Percentiles rank a stretch among this genome's conserved stretches.
Evolutionary conservation across 2,329 filamentous ascomycete species (phyloP).

Genomic region (Aspergillus pseudonomiae): DNA sequence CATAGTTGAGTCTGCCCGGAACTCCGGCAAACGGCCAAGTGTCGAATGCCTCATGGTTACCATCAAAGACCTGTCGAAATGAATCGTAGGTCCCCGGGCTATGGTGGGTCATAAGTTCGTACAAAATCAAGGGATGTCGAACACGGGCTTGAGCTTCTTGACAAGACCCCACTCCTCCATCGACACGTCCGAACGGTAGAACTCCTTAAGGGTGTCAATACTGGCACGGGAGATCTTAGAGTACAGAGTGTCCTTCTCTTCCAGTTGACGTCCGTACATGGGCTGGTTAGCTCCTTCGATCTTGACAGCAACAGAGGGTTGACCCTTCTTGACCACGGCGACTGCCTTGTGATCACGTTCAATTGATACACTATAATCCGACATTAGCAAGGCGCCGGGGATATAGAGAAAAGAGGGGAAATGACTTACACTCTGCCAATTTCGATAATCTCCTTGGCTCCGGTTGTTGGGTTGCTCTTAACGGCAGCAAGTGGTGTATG

Average conservation of each 20-base stretch:
- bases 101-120: not conserved
- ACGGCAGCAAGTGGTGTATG: conserved; percentile 90
- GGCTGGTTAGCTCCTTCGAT: conserved; percentile 94
- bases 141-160: conserved; percentile 91
- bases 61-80: not conserved
- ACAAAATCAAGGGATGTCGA: conserved; percentile 72
- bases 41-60: not conserved
- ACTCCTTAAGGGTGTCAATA: conserved; percentile 96
- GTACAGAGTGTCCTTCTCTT: conserved; percentile 88
- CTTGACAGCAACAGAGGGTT: conserved; percentile 97
- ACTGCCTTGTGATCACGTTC: conserved; percentile 98
- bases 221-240: conserved; percentile 82
- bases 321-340: conserved; percentile 87
- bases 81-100: no score
- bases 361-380: conserved; percentile 73
- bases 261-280: conserved; percentile 89
- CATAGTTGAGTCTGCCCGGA: not conserved
- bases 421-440: conserved; percentile 87
- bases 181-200: conserved; percentile 82
- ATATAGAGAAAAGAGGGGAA: not conserved
- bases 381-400: conserved; percentile 23
- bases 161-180: conserved; percentile 96
- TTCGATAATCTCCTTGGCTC: conserved; percentile 78
- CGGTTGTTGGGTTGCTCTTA: conserved; percentile 77
- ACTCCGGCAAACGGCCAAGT: not conserved